phyloP scores from a whole-genome alignment of 768 basidiomycete genomes.

The Leucocoprinus sp. region DNA sequence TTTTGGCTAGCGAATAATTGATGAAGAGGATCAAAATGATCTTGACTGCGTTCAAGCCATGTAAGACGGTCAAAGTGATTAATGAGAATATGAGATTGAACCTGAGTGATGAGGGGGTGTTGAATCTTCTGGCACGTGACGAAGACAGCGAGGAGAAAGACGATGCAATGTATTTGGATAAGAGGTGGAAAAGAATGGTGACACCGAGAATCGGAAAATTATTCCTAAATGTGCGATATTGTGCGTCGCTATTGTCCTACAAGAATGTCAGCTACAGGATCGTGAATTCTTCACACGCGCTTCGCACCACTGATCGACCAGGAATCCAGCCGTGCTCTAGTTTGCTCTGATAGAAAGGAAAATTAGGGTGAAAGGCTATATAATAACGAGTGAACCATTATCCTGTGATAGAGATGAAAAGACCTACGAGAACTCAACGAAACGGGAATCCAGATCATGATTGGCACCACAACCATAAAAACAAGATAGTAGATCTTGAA shows the following conservation, averaged over 20 bases:
- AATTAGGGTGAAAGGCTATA: slow-evolving; percentile 58
- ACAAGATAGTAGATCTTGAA: slow-evolving; percentile 70
- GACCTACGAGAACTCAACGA: slow-evolving; percentile 69
- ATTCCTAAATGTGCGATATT: slow-evolving; percentile 82
- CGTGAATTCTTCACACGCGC: slow-evolving; percentile 23
- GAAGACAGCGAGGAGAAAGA: slow-evolving; percentile 17
- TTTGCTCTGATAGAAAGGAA: slow-evolving; percentile 42
- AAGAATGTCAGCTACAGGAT: slow-evolving; percentile 6
- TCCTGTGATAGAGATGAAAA: background rate
- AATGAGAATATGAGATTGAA: slow-evolving; percentile 57
- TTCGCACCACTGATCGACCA: slow-evolving; percentile 59
- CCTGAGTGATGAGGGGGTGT: slow-evolving; percentile 32
- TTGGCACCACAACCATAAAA: slow-evolving; percentile 51
- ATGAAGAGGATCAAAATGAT: slow-evolving; percentile 58
- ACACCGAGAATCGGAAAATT: slow-evolving; percentile 60
- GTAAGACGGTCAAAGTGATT: slow-evolving; percentile 61
- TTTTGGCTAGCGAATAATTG: slow-evolving; percentile 62
- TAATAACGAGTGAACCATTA: slow-evolving; percentile 27
- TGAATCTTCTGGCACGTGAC: slow-evolving; percentile 10
- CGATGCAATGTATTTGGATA: slow-evolving; percentile 44
- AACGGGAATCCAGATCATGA: slow-evolving; percentile 73
- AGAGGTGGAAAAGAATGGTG: slow-evolving; percentile 44
- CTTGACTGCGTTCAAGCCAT: slow-evolving; percentile 77
- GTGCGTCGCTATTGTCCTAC: slow-evolving; percentile 88
- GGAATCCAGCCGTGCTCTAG: slow-evolving; percentile 77